Evolutionary conservation across 805 yeast species (phyloP), one percentile per base, ranked within the genome.

Genomic region (Pichia phayaonensis): DNA sequence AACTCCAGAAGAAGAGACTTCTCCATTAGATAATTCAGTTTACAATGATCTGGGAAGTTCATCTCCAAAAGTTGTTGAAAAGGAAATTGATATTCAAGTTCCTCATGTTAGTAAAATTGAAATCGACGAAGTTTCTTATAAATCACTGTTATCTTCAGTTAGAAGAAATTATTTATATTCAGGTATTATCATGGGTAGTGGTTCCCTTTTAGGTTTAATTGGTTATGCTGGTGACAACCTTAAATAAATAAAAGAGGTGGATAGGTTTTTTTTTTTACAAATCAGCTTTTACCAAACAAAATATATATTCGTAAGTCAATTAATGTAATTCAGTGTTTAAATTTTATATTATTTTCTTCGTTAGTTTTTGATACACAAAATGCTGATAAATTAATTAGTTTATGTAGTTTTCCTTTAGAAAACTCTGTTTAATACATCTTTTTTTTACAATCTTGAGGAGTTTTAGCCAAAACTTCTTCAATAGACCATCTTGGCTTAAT

Each of bases 401-500:
- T 31, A 31, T 3, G 3, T 11, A 27, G 8, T 27, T 27, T 27
- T 27, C 13, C 11, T 27, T 7, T 11, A 11, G 4, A 29, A 29
- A 29, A 29, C 13, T 16, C 8, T 13, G 8, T 22, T 18, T 54
- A 61, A 43, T 63, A 65, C 50, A 61, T 49, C 13, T 53, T 48
- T 38, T 56, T 52, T 47, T 59, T 67, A 59, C 80, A 72, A 63
- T 86, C 95, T 51, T 74, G 79, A 21, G 88, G 89, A 43, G 90
- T 86, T 39, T 76, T 76, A 44, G 76, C 83, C 54, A 87, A 71
- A 23, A 84, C 94, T 39, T 87, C 94, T 60, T 87, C 88, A 48
- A 87, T 73, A 42, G 81, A 68, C 90, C 89, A 83, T 69, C 92
- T 78, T 59, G 89, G 90, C 24, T 79, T 75, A 45, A 69, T 65